Evolutionary conservation across 73 alveolate species (phyloP).

Genomic region (Paramecium bursaria): DNA sequence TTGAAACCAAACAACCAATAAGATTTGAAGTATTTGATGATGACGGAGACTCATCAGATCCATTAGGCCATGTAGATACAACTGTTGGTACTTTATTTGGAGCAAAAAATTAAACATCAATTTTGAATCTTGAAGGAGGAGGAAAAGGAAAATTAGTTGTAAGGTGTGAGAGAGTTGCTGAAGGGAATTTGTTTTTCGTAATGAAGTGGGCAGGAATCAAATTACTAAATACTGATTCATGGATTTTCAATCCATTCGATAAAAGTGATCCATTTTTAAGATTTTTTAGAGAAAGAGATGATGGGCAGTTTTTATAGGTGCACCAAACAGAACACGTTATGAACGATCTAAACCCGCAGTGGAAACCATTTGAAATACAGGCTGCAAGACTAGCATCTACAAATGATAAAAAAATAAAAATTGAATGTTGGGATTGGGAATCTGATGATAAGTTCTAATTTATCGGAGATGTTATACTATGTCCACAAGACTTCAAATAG

Average conservation of each 20-base stretch:
- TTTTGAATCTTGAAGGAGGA: conserved; percentile 60
- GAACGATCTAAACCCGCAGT: conserved; percentile 67
- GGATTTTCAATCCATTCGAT: too few species aligned
- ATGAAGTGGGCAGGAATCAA: conserved; percentile 66
- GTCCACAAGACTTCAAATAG: neutral
- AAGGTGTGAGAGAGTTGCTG: conserved; percentile 54
- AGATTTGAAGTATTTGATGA: conserved; percentile 61
- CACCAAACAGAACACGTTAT: conserved; percentile 67
- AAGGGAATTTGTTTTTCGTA: conserved; percentile 43
- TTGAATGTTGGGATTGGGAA: conserved; percentile 76
- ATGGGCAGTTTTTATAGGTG: conserved; percentile 26
- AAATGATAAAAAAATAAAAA: conserved; percentile 48
- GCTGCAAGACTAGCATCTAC: conserved; percentile 32
- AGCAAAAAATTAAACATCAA: conserved; percentile 71
- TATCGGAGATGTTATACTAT: conserved; percentile 54
- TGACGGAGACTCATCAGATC: conserved; percentile 68
- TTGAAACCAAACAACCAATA: conserved; percentile 55
- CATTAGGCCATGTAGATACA: conserved; percentile 68
- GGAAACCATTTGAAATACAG: conserved; percentile 67
- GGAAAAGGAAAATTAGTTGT: conserved; percentile 47
- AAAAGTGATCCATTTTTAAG: conserved; percentile 72
- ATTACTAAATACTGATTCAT: conserved; percentile 67
- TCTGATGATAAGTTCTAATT: conserved; percentile 58
- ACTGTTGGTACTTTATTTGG: conserved; percentile 76
- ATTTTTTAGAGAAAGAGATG: conserved; percentile 63